Percentiles rank a stretch among this genome's conserved stretches.
Conservation (phyloP, 1,284 basidiomycete genomes). For the Phenoliferia sp. region DNA sequence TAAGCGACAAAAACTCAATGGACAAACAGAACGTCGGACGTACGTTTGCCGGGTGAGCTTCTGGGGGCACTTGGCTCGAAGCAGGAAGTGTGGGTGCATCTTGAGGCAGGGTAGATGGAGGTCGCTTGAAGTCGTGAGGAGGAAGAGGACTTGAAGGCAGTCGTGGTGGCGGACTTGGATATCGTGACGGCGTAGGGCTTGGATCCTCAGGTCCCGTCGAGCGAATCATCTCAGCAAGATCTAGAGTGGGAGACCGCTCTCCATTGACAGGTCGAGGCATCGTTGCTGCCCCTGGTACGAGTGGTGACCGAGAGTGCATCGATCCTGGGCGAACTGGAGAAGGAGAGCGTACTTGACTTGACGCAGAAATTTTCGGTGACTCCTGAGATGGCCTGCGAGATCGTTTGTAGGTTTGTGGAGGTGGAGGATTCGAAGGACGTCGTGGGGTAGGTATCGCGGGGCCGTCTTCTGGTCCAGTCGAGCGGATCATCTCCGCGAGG, state of each 20-base stretch:
- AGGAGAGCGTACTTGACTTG: background rate
- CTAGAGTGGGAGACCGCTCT: constrained; percentile 3
- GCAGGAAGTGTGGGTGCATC: constrained; percentile 1
- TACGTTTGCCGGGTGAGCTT: constrained; percentile 13
- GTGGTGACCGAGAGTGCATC: background rate
- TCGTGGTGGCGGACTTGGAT: background rate
- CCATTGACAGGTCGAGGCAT: background rate
- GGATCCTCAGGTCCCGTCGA: background rate
- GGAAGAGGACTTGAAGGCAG: background rate
- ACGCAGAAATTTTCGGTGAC: too few relatives aligned
- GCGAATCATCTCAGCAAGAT: constrained; percentile 10
- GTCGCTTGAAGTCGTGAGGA: constrained; percentile 7
- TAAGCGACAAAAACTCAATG: background rate
- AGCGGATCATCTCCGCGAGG: background rate
- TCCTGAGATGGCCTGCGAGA: background rate
- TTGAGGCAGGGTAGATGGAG: background rate
- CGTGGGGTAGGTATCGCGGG: background rate
- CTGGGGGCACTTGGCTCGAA: constrained; percentile 12
- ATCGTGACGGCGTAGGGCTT: background rate
- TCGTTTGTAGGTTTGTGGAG: background rate
- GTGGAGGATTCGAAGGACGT: background rate
- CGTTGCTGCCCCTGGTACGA: background rate
- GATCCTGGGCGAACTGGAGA: too few relatives aligned
- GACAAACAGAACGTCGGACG: background rate
- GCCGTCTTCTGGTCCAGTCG: background rate